phyloP scores from a whole-genome alignment of 2,329 filamentous ascomycete species.

The Alternaria triticina region DNA sequence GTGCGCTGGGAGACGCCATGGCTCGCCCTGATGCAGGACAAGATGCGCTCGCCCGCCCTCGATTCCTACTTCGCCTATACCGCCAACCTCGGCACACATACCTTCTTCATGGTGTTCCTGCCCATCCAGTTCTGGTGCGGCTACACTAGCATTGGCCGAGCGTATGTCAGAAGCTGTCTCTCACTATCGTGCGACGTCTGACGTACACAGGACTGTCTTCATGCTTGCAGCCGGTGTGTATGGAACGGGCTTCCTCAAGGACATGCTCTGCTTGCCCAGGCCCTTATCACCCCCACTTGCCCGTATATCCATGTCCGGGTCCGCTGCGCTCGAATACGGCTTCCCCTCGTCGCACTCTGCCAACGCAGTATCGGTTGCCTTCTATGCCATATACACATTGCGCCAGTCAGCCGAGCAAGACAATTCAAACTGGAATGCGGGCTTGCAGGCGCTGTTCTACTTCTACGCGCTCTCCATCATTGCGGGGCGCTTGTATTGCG shows the following conservation, averaged over 20 bases:
- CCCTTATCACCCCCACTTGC: slow-evolving; percentile 90
- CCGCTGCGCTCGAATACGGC: slow-evolving; percentile 92
- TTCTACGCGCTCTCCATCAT: slow-evolving; percentile 90
- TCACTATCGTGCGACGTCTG: slow-evolving; percentile 17
- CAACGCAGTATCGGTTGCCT: slow-evolving; percentile 91
- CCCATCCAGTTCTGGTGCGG: slow-evolving; percentile 98
- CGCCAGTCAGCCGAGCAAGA: slow-evolving; percentile 69
- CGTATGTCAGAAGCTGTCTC: slow-evolving; percentile 62
- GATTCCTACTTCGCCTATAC: slow-evolving; percentile 98
- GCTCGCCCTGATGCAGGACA: slow-evolving; percentile 83
- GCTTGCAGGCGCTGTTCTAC: slow-evolving; percentile 74
- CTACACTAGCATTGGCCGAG: slow-evolving; percentile 82
- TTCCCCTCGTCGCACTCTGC: slow-evolving; percentile 97
- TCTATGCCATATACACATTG: slow-evolving; percentile 79
- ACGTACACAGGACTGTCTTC: slow-evolving; percentile 51
- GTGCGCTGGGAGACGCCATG: slow-evolving; percentile 96
- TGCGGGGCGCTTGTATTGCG: slow-evolving; percentile 90
- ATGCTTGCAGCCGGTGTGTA: slow-evolving; percentile 72
- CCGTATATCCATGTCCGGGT: slow-evolving; percentile 96
- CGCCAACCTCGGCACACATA: slow-evolving; percentile 95
- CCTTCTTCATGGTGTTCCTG: slow-evolving; percentile 96
- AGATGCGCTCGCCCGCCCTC: slow-evolving; percentile 78
- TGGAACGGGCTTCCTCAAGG: slow-evolving; percentile 87
- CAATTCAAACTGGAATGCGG: slow-evolving; percentile 63
- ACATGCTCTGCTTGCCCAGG: slow-evolving; percentile 88